A percentile compares a stretch with the other conserved stretches of the same genome.
Evolutionary conservation across 345 rosid species (phyloP).

Genomic region (Eutrema japonicum): DNA sequence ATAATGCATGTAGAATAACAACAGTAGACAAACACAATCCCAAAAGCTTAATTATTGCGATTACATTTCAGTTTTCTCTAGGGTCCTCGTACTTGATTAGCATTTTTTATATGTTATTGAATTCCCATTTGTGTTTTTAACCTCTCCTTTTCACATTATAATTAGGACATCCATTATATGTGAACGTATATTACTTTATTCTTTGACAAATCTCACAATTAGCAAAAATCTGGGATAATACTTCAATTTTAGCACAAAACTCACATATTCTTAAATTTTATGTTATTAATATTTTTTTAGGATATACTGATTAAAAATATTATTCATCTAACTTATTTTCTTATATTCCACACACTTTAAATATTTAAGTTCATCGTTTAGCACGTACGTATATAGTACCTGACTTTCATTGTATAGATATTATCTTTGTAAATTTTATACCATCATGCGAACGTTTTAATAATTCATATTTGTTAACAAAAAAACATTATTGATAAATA

Average conservation of each 20-base stretch:
- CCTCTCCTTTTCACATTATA: neutral
- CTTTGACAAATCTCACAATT: neutral
- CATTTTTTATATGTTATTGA: conserved; percentile 9
- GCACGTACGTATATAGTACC: neutral
- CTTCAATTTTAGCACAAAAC: conserved; percentile 7
- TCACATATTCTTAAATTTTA: neutral
- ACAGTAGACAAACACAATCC: neutral
- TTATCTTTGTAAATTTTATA: neutral
- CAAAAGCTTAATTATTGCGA: conserved; percentile 22
- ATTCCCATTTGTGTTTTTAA: conserved; percentile 10
- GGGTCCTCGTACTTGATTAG: conserved; percentile 32
- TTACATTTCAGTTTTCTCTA: conserved; percentile 2
- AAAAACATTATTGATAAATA: neutral
- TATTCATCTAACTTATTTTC: neutral
- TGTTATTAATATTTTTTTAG: neutral
- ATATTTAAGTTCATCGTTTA: neutral
- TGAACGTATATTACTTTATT: neutral
- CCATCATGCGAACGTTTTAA: neutral
- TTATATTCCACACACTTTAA: neutral
- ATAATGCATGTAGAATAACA: conserved; percentile 6
- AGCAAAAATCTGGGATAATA: neutral
- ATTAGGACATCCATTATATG: neutral
- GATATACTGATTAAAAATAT: neutral
- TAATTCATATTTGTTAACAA: neutral
- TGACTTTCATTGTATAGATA: neutral